Conservation (phyloP, 192 early-diverging fungal species). For the Linnemannia zychae region DNA sequence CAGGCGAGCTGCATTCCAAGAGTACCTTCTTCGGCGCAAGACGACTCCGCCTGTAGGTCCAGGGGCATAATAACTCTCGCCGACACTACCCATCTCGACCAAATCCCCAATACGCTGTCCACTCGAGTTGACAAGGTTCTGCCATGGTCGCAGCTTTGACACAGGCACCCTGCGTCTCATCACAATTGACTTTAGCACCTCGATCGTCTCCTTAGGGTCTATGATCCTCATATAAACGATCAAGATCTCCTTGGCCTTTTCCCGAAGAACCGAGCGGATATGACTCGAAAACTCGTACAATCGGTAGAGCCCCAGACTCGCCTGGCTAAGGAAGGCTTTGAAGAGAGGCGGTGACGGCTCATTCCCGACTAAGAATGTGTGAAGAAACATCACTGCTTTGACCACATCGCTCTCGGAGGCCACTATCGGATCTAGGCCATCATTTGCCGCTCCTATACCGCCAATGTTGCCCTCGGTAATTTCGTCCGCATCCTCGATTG, state of each 20-base stretch:
- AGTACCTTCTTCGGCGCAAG: conserved; percentile 61
- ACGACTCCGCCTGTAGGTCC: conserved; percentile 64
- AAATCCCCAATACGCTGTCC: conserved; percentile 30
- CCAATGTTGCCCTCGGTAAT: conserved; percentile 10
- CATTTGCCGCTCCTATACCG: conserved; percentile 5
- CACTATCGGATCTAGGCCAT: conserved; percentile 56
- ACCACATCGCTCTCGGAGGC: conserved; percentile 60
- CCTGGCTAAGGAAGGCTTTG: conserved; percentile 64
- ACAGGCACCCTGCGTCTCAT: conserved; percentile 56
- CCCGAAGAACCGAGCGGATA: conserved; percentile 57
- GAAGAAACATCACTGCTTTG: conserved; percentile 61
- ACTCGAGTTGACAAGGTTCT: conserved; percentile 1
- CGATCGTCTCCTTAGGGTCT: conserved; percentile 45
- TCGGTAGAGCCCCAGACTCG: conserved; percentile 69
- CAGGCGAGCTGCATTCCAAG: too few species aligned
- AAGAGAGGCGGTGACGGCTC: conserved; percentile 71
- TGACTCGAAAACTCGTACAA: conserved; percentile 64
- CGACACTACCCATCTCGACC: conserved; percentile 53
- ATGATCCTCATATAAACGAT: conserved; percentile 64
- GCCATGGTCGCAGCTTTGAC: conserved; percentile 32
- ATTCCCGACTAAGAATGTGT: conserved; percentile 69
- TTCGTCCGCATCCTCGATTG: conserved; percentile 6
- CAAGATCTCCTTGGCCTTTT: conserved; percentile 62
- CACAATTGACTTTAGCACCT: conserved; percentile 58
- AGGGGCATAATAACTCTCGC: conserved; percentile 68